Evolutionary conservation across 2,329 filamentous ascomycete species (phyloP), one percentile per base, ranked within the genome.

Genomic region (Penicillium brasilianum): DNA sequence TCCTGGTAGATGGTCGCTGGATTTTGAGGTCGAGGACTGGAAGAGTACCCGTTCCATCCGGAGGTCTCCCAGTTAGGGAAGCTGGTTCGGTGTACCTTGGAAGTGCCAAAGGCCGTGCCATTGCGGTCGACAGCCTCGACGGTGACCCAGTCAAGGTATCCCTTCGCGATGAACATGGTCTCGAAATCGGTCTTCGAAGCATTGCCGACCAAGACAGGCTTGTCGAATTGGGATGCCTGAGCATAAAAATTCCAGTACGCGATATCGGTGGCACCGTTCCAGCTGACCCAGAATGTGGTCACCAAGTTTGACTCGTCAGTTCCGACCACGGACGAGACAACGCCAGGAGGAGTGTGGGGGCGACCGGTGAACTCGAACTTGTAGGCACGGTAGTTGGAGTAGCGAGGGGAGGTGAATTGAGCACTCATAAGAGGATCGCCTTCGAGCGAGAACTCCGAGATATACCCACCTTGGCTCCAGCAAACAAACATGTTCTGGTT

Each of bases 221-320:
- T 25, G 20, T 66, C 58, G 55, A 68, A 68, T 46, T 70, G 66
- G 13, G 64, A 65, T 11, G 65, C 66, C 44, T 73, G 67, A 16
- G 63, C 74, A 44, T 73, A 73, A 58, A 78, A 74, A 1, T 70
- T 68, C 75, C 76, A 79, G 6, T 14, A 48, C 2, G 59, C 66
- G 5, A 79, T 67, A 25, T 79, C 76, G 0, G 77, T 80, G 9
- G 77, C 77, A 1, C 77, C 77, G 44, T 79, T 74, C 72, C 72
- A 74, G 60, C 72, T 74, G 37, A 78, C 71, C 63, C 77, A 70
- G 54, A 74, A 59, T 3, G 71, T 69, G 0, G 72, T 77, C 5
- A 69, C 66, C 39, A 72, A 57, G 11, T 72, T 69, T 0, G 68
- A 61, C 16, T 62, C 61, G 11, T 66, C 58, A 3, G 71, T 71